Evolutionary conservation across 23 red algal genomes (phyloP).

Genomic region (Cyanidioschyzon merolae): DNA sequence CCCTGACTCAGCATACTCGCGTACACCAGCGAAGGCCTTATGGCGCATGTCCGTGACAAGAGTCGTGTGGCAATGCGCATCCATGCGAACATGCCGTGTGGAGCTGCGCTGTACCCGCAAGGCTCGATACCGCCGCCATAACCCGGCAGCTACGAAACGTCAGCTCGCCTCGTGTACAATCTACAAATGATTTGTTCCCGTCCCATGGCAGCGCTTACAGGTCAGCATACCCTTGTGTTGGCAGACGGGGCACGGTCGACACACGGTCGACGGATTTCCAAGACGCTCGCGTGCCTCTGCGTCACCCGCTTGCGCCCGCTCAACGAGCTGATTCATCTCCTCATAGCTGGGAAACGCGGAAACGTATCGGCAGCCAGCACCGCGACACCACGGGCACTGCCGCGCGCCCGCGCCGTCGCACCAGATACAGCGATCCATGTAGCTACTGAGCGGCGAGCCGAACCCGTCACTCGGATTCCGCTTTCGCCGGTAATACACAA

Average conservation of each 20-base stretch:
- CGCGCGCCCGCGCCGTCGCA: constrained; percentile 10
- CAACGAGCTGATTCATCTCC: background rate
- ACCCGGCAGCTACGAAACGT: no score
- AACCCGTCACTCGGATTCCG: background rate
- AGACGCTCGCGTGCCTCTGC: background rate
- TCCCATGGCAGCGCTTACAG: background rate
- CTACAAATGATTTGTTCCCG: constrained; percentile 5
- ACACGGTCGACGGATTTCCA: background rate
- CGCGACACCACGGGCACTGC: background rate
- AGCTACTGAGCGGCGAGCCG: background rate
- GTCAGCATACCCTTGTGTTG: background rate
- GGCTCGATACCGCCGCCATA: no score
- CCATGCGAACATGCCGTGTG: no score
- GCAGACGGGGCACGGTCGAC: background rate
- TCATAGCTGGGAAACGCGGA: background rate
- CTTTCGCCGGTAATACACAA: background rate
- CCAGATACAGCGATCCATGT: background rate
- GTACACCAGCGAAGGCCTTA: no score
- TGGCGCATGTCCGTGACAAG: no score
- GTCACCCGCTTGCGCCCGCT: background rate
- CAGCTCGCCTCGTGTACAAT: no score
- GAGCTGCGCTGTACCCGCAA: no score
- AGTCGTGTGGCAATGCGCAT: no score
- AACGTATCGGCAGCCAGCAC: background rate
- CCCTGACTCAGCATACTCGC: no score